Conservation (phyloP, 495 filamentous ascomycete genomes). For the Annulohypoxylon nitens region DNA sequence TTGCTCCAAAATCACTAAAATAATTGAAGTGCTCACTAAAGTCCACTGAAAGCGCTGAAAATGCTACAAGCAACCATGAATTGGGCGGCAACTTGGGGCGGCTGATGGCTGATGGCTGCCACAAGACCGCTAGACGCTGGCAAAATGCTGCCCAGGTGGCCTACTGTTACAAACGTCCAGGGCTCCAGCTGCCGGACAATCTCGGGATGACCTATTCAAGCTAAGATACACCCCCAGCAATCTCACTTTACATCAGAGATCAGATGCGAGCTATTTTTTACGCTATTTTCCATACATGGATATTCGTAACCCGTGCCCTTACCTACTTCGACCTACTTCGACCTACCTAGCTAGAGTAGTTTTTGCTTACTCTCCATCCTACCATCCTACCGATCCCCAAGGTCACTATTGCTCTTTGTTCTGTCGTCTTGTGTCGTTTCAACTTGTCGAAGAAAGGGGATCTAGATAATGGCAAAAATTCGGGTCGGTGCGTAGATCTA, state of each 20-base stretch:
- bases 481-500: constrained; percentile 26
- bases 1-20: constrained; percentile 16
- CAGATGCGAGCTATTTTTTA: constrained; percentile 42
- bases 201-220: constrained; percentile 44
- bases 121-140: constrained; percentile 3
- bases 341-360: background rate
- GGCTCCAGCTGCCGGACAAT: constrained; percentile 43
- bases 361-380: constrained; percentile 34
- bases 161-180: constrained; percentile 5
- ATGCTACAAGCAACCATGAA: background rate
- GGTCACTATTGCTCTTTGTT: background rate
- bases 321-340: background rate
- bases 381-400: background rate
- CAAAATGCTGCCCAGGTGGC: background rate
- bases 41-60: constrained; percentile 16
- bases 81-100: constrained; percentile 6
- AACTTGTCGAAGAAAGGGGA: background rate
- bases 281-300: constrained; percentile 1
- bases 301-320: constrained; percentile 11
- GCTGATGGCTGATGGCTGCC: constrained; percentile 10
- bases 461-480: constrained; percentile 28
- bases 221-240: constrained; percentile 24
- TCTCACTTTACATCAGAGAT: constrained; percentile 19
- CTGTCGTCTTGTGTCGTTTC: background rate
- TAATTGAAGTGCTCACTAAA: constrained; percentile 31